phyloP scores from a whole-genome alignment of 2,329 filamentous ascomycete genomes.

The Pseudocercospora musae region DNA sequence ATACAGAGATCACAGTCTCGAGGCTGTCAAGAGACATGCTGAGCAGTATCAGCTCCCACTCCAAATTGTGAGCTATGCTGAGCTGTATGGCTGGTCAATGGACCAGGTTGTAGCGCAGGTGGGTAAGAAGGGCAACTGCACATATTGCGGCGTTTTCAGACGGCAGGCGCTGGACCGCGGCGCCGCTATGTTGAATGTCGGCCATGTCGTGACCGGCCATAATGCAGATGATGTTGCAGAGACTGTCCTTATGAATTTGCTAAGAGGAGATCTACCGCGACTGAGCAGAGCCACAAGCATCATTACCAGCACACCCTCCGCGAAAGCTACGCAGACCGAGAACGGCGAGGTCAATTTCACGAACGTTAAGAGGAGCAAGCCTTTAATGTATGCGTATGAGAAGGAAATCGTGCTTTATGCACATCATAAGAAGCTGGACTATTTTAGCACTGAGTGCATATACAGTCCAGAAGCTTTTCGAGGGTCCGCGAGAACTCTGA shows the following conservation, averaged over 20 bases:
- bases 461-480: slow-evolving; percentile 97
- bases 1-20: slow-evolving; percentile 91
- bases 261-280: slow-evolving; percentile 84
- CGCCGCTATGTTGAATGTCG: slow-evolving; percentile 79
- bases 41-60: slow-evolving; percentile 86
- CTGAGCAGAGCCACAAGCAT: slow-evolving; percentile 88
- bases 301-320: slow-evolving; percentile 60
- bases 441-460: slow-evolving; percentile 97
- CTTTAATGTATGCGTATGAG: slow-evolving; percentile 96
- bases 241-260: slow-evolving; percentile 94
- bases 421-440: slow-evolving; percentile 93
- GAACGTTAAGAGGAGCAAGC: slow-evolving; percentile 92
- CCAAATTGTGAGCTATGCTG: slow-evolving; percentile 87
- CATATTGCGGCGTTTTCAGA: slow-evolving; percentile 95
- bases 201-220: slow-evolving; percentile 93
- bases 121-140: slow-evolving; percentile 98
- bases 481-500: slow-evolving; percentile 83
- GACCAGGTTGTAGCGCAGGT: slow-evolving; percentile 95
- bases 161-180: slow-evolving; percentile 91
- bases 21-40: slow-evolving; percentile 94
- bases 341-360: slow-evolving; percentile 55
- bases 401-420: slow-evolving; percentile 99
- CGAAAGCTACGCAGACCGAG: slow-evolving; percentile 16
- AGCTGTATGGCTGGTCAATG: slow-evolving; percentile 99
- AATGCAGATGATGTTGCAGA: slow-evolving; percentile 97